These are phyloP conservation scores for Pholiota conissans DNA, from an alignment of 768 basidiomycete genomes.

Conservation along the genomic window DNA sequence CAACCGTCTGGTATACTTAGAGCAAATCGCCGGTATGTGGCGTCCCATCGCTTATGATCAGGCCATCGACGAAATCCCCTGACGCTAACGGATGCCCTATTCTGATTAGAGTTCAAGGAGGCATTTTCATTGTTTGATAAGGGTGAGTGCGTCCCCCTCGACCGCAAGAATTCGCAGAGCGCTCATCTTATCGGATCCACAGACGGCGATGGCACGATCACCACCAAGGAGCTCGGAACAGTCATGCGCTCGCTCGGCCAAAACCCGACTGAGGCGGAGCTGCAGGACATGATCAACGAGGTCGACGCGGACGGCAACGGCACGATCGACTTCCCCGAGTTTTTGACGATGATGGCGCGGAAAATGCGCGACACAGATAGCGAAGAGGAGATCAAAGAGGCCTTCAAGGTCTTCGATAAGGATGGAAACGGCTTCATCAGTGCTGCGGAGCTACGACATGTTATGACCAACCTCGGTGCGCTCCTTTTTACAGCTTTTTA, in stretches of 20 bases:
- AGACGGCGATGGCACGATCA: constrained; percentile 53
- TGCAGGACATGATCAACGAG: constrained; percentile 51
- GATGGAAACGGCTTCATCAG: constrained; percentile 92
- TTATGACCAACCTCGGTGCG: constrained; percentile 92
- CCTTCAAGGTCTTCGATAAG: constrained; percentile 83
- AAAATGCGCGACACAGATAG: constrained; percentile 39
- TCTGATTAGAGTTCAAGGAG: constrained; percentile 84
- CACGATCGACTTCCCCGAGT: constrained; percentile 48
- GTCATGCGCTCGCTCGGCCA: constrained; percentile 52
- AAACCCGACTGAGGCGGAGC: constrained; percentile 47
- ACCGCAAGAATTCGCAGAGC: constrained; percentile 2
- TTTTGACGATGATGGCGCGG: constrained; percentile 45
- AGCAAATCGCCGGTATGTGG: constrained; percentile 84
- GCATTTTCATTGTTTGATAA: constrained; percentile 98
- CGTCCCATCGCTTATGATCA: constrained; percentile 1
- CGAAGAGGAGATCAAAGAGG: constrained; percentile 47
- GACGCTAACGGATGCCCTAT: constrained; percentile 4
- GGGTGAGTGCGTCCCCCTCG: constrained; percentile 47
- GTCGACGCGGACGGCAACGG: constrained; percentile 46
- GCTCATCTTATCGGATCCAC: constrained; percentile 12
- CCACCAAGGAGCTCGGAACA: constrained; percentile 45
- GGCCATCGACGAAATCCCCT: not conserved
- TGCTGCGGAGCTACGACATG: constrained; percentile 85
- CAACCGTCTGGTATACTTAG: constrained; percentile 35
- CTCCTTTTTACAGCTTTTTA: not conserved